Conservation (phyloP, 1,139 yeast genomes). For the Zygotorulaspora mrakii region DNA sequence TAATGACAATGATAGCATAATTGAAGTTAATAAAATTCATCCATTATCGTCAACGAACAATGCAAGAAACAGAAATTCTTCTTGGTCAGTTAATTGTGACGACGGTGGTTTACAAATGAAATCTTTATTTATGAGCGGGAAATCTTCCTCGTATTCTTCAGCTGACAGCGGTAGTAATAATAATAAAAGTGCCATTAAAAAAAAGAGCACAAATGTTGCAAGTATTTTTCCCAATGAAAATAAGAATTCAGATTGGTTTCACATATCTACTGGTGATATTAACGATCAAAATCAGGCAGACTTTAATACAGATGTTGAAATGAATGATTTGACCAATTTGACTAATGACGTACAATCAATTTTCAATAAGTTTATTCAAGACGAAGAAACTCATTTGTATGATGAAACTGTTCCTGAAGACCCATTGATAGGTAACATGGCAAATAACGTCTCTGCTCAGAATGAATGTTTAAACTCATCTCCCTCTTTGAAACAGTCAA, state of each 20-base stretch:
- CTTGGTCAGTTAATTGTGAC: constrained; percentile 14
- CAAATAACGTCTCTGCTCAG: no score
- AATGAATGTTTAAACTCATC: no score
- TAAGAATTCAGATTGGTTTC: constrained; percentile 6
- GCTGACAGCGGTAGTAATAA: constrained; percentile 4
- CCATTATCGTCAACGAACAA: no score
- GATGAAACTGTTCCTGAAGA: neutral
- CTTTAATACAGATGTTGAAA: constrained; percentile 4
- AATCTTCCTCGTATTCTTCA: constrained; percentile 9
- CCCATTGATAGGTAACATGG: no score
- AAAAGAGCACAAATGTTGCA: no score
- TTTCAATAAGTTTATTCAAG: constrained; percentile 14
- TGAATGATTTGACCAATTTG: constrained; percentile 9
- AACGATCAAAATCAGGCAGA: neutral
- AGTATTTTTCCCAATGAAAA: no score
- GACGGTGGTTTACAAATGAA: constrained; percentile 14
- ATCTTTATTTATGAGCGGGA: constrained; percentile 11
- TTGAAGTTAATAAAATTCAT: no score
- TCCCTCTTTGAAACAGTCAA: no score
- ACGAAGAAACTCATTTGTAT: constrained; percentile 11
- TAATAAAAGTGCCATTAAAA: neutral
- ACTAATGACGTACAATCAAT: constrained; percentile 14
- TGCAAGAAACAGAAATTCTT: no score
- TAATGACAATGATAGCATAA: no score
- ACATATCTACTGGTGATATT: constrained; percentile 3